Percentiles rank a stretch among this genome's conserved stretches.
Evolutionary conservation across 257 asterid species (phyloP).

Genomic region (Gardenia jasminoides): DNA sequence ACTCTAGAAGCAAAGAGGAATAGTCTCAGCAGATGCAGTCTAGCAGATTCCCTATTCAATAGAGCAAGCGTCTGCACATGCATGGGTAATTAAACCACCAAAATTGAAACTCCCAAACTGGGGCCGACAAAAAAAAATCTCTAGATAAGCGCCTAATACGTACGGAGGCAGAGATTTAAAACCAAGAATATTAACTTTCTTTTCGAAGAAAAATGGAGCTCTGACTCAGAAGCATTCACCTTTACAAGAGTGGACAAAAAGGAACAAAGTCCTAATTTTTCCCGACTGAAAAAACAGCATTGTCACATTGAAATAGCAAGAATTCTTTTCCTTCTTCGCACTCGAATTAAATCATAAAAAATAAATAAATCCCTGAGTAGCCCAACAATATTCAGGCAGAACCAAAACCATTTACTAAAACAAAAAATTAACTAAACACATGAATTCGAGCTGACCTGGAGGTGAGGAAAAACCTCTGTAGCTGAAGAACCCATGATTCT

Average conservation of each 20-base stretch:
- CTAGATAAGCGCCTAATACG: background rate
- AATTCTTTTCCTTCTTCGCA: background rate
- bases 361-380: background rate
- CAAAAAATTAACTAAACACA: no score
- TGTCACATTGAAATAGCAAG: background rate
- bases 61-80: no score
- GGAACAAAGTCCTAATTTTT: no score
- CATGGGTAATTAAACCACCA: no score
- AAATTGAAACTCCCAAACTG: no score
- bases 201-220: no score
- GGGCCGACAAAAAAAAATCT: background rate
- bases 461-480: conserved; percentile 36
- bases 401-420: background rate
- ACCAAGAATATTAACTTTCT: no score
- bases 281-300: no score
- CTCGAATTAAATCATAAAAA: background rate
- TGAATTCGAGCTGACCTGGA: conserved; percentile 40
- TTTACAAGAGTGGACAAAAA: no score
- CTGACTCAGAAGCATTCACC: no score
- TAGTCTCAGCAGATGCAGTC: background rate
- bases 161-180: no score
- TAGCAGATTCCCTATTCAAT: background rate
- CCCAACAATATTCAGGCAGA: background rate
- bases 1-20: background rate
- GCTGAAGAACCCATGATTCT: conserved; percentile 41